Base-by-base conservation (phyloP, 768 basidiomycete genomes). In the Postia placenta region DNA sequence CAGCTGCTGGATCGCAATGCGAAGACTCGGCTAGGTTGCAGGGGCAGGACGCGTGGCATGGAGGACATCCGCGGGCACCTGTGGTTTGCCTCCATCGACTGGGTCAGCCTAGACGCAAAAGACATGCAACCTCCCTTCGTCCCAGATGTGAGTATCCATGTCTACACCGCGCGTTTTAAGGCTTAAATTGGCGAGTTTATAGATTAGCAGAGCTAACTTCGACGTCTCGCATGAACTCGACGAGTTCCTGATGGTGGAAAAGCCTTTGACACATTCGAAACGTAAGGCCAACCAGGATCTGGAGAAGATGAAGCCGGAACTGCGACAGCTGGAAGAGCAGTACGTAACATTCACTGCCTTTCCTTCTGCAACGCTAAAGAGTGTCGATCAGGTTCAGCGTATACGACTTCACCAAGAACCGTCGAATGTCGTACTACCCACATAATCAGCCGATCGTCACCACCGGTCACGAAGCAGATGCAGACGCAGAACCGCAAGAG, bases 141-240 rank as follows among this genome's bases (percentile, higher is more conserved):
- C 52, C 96, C 94, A 40, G 90, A 96, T 61, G 93, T 97, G 60
- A 58, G 93, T 85, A 17, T 28, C 25, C 2, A n/a, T 42, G 22
- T n/a, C n/a, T n/a, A n/a, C n/a, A n/a, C n/a, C n/a, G n/a, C n/a
- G n/a, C 27, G 20, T 19, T 48, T 25, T 53, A 27, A 14, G 1
- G 11, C 23, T 15, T 17, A 19, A 37, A 36, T n/a, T n/a, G n/a
- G n/a, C n/a, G n/a, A n/a, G n/a, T n/a, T n/a, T 51, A 23, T 61
- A 99, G 94, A 82, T 87, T 67, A 93, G 94, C 64, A 86, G 86
- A 67, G 90, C 93, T n/a, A 98, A 99, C 66, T 99, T 98, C 66
- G 95, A 99, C 63, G 86, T 96, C 30, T 83, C 92, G 28, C 93
- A 98, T 61, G 96, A 98, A 70, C 79, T 99, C 9, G 94, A 99